Conservation (phyloP, 495 filamentous ascomycete species). For the Annulohypoxylon bovei region DNA sequence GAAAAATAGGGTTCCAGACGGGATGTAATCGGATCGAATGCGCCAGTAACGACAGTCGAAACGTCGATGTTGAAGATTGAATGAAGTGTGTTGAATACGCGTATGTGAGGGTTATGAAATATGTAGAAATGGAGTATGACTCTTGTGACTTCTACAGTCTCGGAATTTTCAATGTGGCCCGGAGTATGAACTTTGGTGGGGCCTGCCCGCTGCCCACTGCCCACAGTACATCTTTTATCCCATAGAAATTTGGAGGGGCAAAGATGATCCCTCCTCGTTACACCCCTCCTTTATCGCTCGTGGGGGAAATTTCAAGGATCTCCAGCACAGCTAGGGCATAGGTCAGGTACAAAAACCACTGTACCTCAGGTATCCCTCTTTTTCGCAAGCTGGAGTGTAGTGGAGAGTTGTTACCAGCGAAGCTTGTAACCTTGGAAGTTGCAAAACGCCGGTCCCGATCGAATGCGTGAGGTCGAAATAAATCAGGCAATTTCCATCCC, state of each 20-base stretch:
- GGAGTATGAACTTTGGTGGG: slow-evolving; percentile 13
- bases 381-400: neutral
- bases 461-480: slow-evolving; percentile 25
- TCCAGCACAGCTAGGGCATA: slow-evolving; percentile 10
- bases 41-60: neutral
- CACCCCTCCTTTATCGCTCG: slow-evolving; percentile 26
- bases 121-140: slow-evolving; percentile 10
- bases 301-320: neutral
- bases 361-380: neutral
- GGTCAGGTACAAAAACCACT: neutral
- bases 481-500: slow-evolving; percentile 12
- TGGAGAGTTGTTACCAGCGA: slow-evolving; percentile 24
- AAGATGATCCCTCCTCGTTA: slow-evolving; percentile 11
- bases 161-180: slow-evolving; percentile 35
- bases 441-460: slow-evolving; percentile 3
- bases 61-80: slow-evolving; percentile 6
- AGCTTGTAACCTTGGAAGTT: neutral
- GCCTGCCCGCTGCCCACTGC: no score
- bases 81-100: neutral
- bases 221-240: slow-evolving; percentile 1
- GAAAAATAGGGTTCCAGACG: neutral
- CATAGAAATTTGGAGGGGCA: slow-evolving; percentile 30
- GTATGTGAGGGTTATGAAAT: neutral
- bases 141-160: slow-evolving; percentile 22
- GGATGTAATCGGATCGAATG: neutral